phyloP scores from a whole-genome alignment of 768 basidiomycete species.

The Russula sp. region DNA sequence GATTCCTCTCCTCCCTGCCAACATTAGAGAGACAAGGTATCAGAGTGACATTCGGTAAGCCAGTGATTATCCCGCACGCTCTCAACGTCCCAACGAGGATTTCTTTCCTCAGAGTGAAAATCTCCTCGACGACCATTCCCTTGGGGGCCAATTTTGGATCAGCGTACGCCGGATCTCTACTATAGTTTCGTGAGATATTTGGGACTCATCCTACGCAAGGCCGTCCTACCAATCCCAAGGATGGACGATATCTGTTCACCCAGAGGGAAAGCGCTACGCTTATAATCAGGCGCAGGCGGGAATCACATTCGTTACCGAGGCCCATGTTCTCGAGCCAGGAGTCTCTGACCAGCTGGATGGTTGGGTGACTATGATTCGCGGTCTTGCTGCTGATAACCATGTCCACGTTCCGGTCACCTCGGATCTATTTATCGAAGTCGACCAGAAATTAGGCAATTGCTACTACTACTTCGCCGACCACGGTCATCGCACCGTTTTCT shows the following conservation, averaged over 20 bases:
- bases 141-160: not conserved
- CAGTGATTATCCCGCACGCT: too few relatives aligned
- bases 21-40: constrained; percentile 2
- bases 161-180: not conserved
- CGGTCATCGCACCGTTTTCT: constrained; percentile 4
- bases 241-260: constrained; percentile 4
- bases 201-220: not conserved
- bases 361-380: not conserved
- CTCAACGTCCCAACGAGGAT: not conserved
- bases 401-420: not conserved
- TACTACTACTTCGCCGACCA: constrained; percentile 16
- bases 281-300: not conserved
- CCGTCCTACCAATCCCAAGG: constrained; percentile 5
- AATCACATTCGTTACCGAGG: constrained; percentile 10
- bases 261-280: constrained; percentile 14
- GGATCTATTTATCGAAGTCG: constrained; percentile 12
- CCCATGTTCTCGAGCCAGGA: not conserved
- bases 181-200: too few relatives aligned
- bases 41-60: not conserved
- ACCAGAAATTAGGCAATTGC: not conserved
- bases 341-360: not conserved
- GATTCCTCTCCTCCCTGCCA: not conserved
- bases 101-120: not conserved
- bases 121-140: not conserved
- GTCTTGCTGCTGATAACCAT: not conserved